phyloP scores from a whole-genome alignment of 257 asterid genomes.

The Sherardia arvensis region DNA sequence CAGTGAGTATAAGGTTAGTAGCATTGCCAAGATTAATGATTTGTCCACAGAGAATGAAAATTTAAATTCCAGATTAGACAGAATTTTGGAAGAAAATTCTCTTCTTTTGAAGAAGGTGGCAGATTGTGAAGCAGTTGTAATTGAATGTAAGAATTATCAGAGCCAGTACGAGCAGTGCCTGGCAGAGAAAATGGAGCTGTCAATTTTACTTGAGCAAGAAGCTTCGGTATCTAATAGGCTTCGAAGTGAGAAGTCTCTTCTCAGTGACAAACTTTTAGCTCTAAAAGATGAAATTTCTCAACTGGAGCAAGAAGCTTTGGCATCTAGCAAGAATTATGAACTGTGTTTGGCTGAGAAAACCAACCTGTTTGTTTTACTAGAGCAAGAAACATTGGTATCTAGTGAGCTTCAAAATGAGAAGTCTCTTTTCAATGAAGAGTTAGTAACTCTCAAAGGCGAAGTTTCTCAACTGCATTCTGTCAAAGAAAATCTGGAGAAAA shows the following conservation, averaged over 20 bases:
- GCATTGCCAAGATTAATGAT: constrained; percentile 47
- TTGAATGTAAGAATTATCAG: constrained; percentile 31
- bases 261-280: constrained; percentile 31
- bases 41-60: constrained; percentile 55
- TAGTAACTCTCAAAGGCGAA: constrained; percentile 32
- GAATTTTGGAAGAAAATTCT: constrained; percentile 36
- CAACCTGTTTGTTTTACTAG: constrained; percentile 44
- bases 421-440: constrained; percentile 40
- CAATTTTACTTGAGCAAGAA: constrained; percentile 47
- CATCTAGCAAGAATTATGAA: constrained; percentile 18
- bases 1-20: constrained; percentile 46
- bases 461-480: constrained; percentile 34
- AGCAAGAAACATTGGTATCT: constrained; percentile 44
- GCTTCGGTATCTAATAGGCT: constrained; percentile 39
- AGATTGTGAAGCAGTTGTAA: constrained; percentile 32
- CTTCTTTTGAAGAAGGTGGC: constrained; percentile 49
- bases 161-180: constrained; percentile 53
- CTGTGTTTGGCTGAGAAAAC: constrained; percentile 57
- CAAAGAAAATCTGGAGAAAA: constrained; percentile 47
- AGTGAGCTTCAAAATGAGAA: constrained; percentile 42
- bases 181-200: constrained; percentile 53
- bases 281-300: constrained; percentile 42
- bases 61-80: constrained; percentile 50
- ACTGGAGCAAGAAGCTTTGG: constrained; percentile 15
- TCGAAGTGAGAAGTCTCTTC: constrained; percentile 35